Conservation (phyloP, 2,329 filamentous ascomycete species). For the Claviceps fusiformis region DNA sequence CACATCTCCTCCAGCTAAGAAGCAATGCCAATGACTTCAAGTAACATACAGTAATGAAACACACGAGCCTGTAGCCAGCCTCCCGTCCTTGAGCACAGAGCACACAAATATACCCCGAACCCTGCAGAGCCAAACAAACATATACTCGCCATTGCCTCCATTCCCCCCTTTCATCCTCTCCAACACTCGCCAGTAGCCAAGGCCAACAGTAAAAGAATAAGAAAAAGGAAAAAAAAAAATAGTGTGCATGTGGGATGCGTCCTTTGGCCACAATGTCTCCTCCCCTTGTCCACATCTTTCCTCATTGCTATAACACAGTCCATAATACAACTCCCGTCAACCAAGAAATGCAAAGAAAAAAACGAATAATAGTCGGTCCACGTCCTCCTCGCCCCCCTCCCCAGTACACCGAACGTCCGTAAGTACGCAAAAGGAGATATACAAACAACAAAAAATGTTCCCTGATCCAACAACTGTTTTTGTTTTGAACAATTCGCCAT, state of each 20-base stretch:
- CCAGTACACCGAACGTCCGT: background rate
- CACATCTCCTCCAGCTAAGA: conserved; percentile 1
- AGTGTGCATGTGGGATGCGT: background rate
- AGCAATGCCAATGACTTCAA: conserved; percentile 6
- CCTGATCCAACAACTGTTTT: conserved; percentile 1
- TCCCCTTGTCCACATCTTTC: background rate
- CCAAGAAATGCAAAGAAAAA: conserved; percentile 2
- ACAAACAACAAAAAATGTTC: background rate
- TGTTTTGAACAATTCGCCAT: background rate
- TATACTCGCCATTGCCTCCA: background rate
- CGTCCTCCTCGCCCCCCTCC: too few relatives aligned
- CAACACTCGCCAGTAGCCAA: conserved; percentile 1
- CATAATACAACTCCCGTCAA: conserved; percentile 4
- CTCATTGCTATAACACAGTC: background rate
- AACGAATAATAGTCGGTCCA: background rate
- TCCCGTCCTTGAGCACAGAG: background rate
- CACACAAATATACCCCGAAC: background rate
- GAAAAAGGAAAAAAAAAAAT: background rate
- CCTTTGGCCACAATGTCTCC: background rate
- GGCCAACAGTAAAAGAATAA: background rate
- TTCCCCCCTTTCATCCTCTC: background rate
- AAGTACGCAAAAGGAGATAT: background rate
- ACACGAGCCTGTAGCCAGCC: background rate
- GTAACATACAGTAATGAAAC: conserved; percentile 2
- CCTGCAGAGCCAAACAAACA: background rate